phyloP scores from a whole-genome alignment of 1,284 basidiomycete genomes.

The Blastosporella zonata region DNA sequence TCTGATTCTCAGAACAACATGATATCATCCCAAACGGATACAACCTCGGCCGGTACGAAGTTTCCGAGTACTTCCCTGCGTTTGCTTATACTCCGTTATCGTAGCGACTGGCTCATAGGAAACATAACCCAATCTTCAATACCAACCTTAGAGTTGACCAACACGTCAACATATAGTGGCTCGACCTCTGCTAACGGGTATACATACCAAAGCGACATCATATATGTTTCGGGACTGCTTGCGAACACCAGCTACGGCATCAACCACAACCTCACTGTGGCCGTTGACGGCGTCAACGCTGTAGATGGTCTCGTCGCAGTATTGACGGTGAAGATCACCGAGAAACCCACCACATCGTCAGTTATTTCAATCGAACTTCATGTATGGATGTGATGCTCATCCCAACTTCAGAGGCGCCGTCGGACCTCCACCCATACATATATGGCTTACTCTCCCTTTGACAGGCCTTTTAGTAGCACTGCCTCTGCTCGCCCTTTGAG shows the following conservation, averaged over 20 bases:
- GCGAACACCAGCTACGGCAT: slow-evolving; percentile 69
- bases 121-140: slow-evolving; percentile 67
- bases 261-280: slow-evolving; percentile 74
- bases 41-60: slow-evolving; percentile 41
- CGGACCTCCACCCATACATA: not conserved
- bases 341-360: slow-evolving; percentile 16
- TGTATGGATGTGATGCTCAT: not conserved
- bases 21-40: slow-evolving; percentile 47
- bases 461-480: slow-evolving; percentile 1
- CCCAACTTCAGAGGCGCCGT: slow-evolving; percentile 2
- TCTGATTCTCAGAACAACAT: slow-evolving; percentile 32
- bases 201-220: slow-evolving; percentile 67
- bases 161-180: slow-evolving; percentile 55
- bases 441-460: not conserved
- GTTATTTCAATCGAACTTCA: slow-evolving; percentile 2
- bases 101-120: slow-evolving; percentile 78
- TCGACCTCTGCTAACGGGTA: slow-evolving; percentile 56
- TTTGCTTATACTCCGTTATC: not conserved
- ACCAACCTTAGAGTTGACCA: slow-evolving; percentile 54
- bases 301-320: slow-evolving; percentile 87
- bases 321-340: slow-evolving; percentile 69
- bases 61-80: not conserved
- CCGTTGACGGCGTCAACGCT: slow-evolving; percentile 55
- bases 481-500: slow-evolving; percentile 12
- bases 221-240: slow-evolving; percentile 68